phyloP scores from a whole-genome alignment of 2,329 filamentous ascomycete genomes.

The Lasiodiplodia gonubiensis region DNA sequence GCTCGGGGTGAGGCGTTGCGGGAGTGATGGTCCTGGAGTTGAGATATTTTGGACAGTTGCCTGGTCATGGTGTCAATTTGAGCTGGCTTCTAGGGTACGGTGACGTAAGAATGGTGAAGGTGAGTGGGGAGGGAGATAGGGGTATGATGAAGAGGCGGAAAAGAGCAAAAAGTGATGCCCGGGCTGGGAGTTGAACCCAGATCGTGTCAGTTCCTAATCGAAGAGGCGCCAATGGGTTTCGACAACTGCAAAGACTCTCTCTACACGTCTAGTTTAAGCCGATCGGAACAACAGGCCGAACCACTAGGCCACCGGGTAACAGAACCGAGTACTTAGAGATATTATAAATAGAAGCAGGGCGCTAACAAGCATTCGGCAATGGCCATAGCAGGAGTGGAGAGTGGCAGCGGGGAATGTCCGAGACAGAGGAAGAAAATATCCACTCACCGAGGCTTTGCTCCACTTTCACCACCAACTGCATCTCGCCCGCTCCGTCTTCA shows the following conservation, averaged over 20 bases:
- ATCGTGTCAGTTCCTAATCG: not conserved
- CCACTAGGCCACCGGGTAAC: not conserved
- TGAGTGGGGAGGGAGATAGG: not conserved
- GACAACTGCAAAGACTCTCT: too few relatives aligned
- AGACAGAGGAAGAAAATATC: not conserved
- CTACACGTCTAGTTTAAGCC: not conserved
- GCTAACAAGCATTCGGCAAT: not conserved
- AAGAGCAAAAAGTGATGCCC: not conserved
- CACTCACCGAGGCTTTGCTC: slow-evolving; percentile 67
- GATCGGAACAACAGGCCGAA: not conserved
- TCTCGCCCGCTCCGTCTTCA: slow-evolving; percentile 43
- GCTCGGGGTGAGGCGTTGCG: slow-evolving; percentile 59
- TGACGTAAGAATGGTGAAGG: not conserved
- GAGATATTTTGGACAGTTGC: slow-evolving; percentile 88
- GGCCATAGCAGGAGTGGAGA: not conserved
- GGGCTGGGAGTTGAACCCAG: not conserved
- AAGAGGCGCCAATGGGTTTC: too few relatives aligned
- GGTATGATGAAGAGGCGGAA: too few relatives aligned
- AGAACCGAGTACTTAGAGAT: not conserved
- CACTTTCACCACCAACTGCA: slow-evolving; percentile 70
- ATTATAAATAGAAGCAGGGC: not conserved
- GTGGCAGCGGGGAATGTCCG: not conserved
- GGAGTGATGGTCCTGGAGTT: slow-evolving; percentile 72
- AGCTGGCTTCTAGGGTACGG: not conserved
- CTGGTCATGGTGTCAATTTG: slow-evolving; percentile 38